Conservation (phyloP, 139 green algal species). For the Chloropicon primus region DNA sequence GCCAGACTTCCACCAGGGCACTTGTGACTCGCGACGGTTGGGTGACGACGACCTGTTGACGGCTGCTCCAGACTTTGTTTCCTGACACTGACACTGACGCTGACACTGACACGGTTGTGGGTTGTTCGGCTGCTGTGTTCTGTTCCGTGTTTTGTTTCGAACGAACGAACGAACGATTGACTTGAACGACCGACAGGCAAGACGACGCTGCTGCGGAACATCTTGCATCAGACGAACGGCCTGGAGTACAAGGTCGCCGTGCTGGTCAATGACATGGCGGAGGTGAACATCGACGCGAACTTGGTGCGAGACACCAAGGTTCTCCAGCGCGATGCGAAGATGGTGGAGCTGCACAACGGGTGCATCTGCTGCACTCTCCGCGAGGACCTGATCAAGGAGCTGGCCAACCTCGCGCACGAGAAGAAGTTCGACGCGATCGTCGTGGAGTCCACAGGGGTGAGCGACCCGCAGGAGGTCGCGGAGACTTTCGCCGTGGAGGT, state of each 20-base stretch:
- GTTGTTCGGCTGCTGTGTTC: too few species aligned
- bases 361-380: conserved; percentile 77
- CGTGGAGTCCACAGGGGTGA: conserved; percentile 69
- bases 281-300: conserved; percentile 65
- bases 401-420: conserved; percentile 30
- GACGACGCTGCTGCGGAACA: conserved; percentile 59
- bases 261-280: conserved; percentile 71
- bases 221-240: conserved; percentile 12
- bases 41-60: too few species aligned
- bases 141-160: too few species aligned
- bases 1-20: too few species aligned
- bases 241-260: conserved; percentile 43
- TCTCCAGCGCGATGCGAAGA: conserved; percentile 11
- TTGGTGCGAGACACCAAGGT: conserved; percentile 20
- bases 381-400: conserved; percentile 46
- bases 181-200: too few species aligned
- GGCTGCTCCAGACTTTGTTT: too few species aligned
- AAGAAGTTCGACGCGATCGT: conserved; percentile 58
- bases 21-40: too few species aligned
- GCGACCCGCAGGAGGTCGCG: conserved; percentile 51
- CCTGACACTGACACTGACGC: too few species aligned
- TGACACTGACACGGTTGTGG: too few species aligned
- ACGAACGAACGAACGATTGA: too few species aligned
- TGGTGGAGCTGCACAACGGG: conserved; percentile 61
- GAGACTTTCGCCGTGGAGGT: conserved; percentile 30